A percentile compares a stretch with the other conserved stretches of the same genome.
These are phyloP conservation scores for Gossypium laxum DNA, from an alignment of 441 rosid species.

Conservation along the genomic window DNA sequence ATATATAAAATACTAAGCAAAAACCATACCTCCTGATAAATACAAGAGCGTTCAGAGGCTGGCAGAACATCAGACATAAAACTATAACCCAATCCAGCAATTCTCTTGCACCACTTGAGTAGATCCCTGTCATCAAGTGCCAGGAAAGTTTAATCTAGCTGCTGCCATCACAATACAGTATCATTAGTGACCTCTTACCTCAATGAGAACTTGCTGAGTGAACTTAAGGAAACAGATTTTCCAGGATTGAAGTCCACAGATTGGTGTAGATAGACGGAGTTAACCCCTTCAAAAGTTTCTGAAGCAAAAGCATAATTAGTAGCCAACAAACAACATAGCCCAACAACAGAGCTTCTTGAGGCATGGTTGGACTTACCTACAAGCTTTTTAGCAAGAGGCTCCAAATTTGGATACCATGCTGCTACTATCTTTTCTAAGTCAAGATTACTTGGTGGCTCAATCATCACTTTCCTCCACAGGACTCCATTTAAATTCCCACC, in stretches of 20 bases:
- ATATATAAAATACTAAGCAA: conserved; percentile 4
- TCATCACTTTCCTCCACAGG: conserved; percentile 85
- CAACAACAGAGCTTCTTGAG: conserved; percentile 11
- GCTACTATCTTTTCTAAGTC: conserved; percentile 56
- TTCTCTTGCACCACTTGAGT: conserved; percentile 91
- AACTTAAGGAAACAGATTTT: conserved; percentile 31
- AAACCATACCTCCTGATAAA: conserved; percentile 69
- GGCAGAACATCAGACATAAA: conserved; percentile 29
- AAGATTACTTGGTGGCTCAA: conserved; percentile 51
- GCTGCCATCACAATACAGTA: conserved; percentile 6
- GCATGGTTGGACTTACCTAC: conserved; percentile 45
- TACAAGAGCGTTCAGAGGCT: conserved; percentile 36
- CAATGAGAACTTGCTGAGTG: conserved; percentile 52
- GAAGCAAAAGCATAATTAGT: conserved; percentile 22
- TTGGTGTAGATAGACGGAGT: conserved; percentile 30
- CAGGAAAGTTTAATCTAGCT: conserved; percentile 18
- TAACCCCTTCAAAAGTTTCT: conserved; percentile 67
- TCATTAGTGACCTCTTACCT: conserved; percentile 37
- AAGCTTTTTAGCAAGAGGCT: conserved; percentile 50
- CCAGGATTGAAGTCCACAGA: conserved; percentile 31
- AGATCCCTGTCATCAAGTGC: conserved; percentile 64
- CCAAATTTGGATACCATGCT: conserved; percentile 64
- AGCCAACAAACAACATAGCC: conserved; percentile 5
- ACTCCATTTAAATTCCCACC: conserved; percentile 61
- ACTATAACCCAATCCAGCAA: conserved; percentile 36